Conservation (phyloP, 2,329 filamentous ascomycete species). For the Aspergillus cejpii region DNA sequence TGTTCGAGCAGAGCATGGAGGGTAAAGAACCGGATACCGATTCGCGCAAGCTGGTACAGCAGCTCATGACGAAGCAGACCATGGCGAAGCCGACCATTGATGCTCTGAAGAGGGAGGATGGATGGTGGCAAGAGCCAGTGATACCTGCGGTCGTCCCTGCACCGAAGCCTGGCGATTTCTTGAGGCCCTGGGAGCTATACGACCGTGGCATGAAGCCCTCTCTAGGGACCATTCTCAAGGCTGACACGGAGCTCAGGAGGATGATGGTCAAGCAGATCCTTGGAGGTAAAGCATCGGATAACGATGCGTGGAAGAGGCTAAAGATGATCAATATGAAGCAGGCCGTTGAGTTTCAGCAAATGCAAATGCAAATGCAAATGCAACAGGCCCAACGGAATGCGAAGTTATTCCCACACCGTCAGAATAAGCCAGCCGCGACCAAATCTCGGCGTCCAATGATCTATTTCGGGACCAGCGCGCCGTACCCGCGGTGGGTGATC, state of each 20-base stretch:
- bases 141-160: too few relatives aligned
- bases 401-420: too few relatives aligned
- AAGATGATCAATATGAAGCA: not conserved
- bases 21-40: not conserved
- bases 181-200: too few relatives aligned
- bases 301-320: not conserved
- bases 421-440: too few relatives aligned
- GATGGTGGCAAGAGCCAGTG: too few relatives aligned
- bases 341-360: too few relatives aligned
- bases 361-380: too few relatives aligned
- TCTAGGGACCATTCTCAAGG: too few relatives aligned
- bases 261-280: not conserved
- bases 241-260: not conserved
- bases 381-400: too few relatives aligned
- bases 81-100: not conserved
- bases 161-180: too few relatives aligned
- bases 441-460: constrained; percentile 1
- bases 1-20: not conserved
- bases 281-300: not conserved
- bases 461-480: constrained; percentile 4
- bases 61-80: not conserved
- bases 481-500: constrained; percentile 12
- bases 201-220: too few relatives aligned
- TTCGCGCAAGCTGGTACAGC: not conserved
- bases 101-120: too few relatives aligned